Base-by-base conservation (phyloP, 2,329 filamentous ascomycete species). In the Thelonectria olida region DNA sequence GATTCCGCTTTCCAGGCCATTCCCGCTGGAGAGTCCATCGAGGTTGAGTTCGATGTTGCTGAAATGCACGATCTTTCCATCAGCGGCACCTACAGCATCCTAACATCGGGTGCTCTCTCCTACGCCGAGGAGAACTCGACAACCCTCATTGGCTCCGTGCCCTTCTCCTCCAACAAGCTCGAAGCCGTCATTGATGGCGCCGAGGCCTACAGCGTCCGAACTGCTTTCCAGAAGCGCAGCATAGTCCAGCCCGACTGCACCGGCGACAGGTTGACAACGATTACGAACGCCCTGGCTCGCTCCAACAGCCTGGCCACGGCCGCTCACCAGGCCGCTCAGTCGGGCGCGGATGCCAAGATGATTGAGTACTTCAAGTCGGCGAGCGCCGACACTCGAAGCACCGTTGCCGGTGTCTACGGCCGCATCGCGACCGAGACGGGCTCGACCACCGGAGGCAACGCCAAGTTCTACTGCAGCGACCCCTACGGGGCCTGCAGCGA, bases 331-430 rank as follows among this genome's bases (percentile, higher is more conserved):
- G 84, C 84, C 2, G 85, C 86, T 0, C 73, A 79, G 1, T 84
- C 80, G 0, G 85, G 84, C 25, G 66, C 78, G 0, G 79, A 81
- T 4, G 74, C 77, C 67, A 86, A 82, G 69, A 76, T 89, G 67
- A 75, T 74, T 34, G 85, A 88, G 70, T 90, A 88, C 80, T 92
- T 90, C 82, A 90, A 88, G 77, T 83, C 83, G 0, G 84, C 83
- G 25, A 75, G 66, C 12, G 63, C 74, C n/a, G 62, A 75, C 3
- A 79, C 79, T 9, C 82, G 83, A 39, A 79, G 73, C 52, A 80
- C 77, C 1, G 86, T 90, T 7, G 79, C 84, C 2, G 78, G 78
- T 23, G 81, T 90, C 54, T 81, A 80, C 54, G 78, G 79, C 45
- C 70, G 67, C n/a, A 80, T 90, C 7, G 83, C 85, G 5, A 67